Evolutionary conservation across 2,329 filamentous ascomycete genomes (phyloP).

Genomic region (Colletotrichum phormii): DNA sequence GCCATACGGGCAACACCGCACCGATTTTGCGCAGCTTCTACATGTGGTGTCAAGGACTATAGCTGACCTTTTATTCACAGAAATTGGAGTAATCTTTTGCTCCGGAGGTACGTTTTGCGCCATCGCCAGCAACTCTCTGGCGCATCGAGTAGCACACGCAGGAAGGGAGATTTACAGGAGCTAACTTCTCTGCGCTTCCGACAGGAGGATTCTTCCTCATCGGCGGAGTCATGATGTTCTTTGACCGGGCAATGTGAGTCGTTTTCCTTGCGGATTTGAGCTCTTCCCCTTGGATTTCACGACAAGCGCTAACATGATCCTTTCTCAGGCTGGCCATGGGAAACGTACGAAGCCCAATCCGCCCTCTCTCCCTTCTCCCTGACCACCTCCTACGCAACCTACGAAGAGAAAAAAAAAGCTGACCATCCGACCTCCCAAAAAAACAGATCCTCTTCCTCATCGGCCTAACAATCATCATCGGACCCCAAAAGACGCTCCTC

Average conservation of each 20-base stretch:
- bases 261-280: too few relatives aligned
- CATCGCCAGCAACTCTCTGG: conserved; percentile 36
- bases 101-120: conserved; percentile 82
- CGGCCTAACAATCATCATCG: conserved; percentile 95
- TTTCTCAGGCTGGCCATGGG: conserved; percentile 89
- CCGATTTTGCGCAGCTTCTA: background rate
- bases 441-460: conserved; percentile 96
- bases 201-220: conserved; percentile 94
- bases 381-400: conserved; percentile 31
- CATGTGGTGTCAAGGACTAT: background rate
- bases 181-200: conserved; percentile 27
- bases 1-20: background rate
- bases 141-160: conserved; percentile 36
- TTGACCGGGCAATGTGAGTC: conserved; percentile 92
- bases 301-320: conserved; percentile 33
- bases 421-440: conserved; percentile 10
- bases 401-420: conserved; percentile 10
- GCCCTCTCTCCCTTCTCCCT: conserved; percentile 3
- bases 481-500: conserved; percentile 86
- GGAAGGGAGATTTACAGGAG: background rate
- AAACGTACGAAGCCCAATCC: conserved; percentile 72
- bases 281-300: background rate
- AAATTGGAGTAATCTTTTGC: conserved; percentile 98
- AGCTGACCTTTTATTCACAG: conserved; percentile 62
- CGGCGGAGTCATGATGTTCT: conserved; percentile 95